Percentiles rank a stretch among this genome's conserved stretches.
Evolutionary conservation across 164 flowering plant species (phyloP).

Genomic region (Magnolia officinalis): DNA sequence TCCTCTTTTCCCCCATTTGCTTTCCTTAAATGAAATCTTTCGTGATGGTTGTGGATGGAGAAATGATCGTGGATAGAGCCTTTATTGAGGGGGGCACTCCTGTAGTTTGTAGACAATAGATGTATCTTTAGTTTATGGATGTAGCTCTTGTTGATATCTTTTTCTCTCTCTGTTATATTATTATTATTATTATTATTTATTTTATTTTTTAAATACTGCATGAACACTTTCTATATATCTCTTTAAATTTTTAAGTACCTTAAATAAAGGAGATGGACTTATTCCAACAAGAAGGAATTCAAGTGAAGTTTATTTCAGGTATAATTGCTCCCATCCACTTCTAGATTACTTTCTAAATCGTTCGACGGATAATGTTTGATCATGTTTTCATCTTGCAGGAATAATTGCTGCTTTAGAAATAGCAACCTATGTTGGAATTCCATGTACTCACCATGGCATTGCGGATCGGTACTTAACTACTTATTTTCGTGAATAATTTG

Average conservation of each 20-base stretch:
- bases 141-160: not conserved
- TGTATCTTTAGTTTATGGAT: not conserved
- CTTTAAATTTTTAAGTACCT: not conserved
- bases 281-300: not conserved
- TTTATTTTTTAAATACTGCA: too few relatives aligned
- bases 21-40: not conserved
- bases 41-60: not conserved
- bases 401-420: not conserved
- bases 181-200: too few relatives aligned
- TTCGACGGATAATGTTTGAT: too few relatives aligned
- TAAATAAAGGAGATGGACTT: not conserved
- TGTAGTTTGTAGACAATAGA: not conserved
- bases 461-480: too few relatives aligned
- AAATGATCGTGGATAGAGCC: not conserved
- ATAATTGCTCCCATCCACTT: not conserved
- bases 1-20: not conserved
- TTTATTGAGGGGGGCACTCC: not conserved
- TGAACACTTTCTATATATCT: not conserved
- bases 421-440: too few relatives aligned
- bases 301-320: not conserved
- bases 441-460: too few relatives aligned
- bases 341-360: too few relatives aligned
- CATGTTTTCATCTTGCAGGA: not conserved
- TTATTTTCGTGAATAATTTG: too few relatives aligned
- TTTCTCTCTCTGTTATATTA: too few relatives aligned